Evolutionary conservation across 352 stramenopile genomes (phyloP).

Genomic region (Phytophthora constricta): DNA sequence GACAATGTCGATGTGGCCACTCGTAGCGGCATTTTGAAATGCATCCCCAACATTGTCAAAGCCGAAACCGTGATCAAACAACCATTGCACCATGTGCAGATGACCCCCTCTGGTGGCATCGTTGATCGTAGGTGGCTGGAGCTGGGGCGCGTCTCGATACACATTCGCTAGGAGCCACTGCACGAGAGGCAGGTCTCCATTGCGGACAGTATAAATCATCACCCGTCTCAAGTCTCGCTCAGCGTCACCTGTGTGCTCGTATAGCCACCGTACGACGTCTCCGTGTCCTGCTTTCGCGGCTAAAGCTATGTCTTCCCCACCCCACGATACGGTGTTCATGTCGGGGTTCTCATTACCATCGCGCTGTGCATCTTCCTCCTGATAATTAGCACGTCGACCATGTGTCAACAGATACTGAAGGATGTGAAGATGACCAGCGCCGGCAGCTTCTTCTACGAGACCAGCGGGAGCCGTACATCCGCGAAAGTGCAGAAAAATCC

Average conservation of each 20-base stretch:
- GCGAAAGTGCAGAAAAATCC: constrained; percentile 33
- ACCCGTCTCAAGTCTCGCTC: constrained; percentile 23
- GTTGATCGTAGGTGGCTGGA: constrained; percentile 30
- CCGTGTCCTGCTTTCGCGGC: constrained; percentile 26
- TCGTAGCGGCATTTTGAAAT: constrained; percentile 38
- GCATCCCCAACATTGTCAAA: constrained; percentile 26
- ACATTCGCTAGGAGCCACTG: constrained; percentile 35
- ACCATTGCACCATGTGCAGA: constrained; percentile 32
- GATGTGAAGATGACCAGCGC: constrained; percentile 19
- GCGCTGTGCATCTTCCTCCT: not conserved
- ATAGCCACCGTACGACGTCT: constrained; percentile 31
- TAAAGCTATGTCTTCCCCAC: constrained; percentile 21
- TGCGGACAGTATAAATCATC: constrained; percentile 29
- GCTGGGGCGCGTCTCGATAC: constrained; percentile 21
- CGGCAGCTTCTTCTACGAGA: constrained; percentile 15
- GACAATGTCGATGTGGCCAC: constrained; percentile 34
- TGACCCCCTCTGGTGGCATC: constrained; percentile 33
- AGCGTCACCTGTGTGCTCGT: constrained; percentile 18
- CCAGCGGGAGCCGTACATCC: constrained; percentile 11
- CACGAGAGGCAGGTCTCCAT: constrained; percentile 29
- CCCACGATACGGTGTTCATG: constrained; percentile 26
- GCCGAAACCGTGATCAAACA: constrained; percentile 32
- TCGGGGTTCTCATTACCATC: not conserved
- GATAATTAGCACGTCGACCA: constrained; percentile 8
- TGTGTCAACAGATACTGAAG: constrained; percentile 25